phyloP scores from a whole-genome alignment of 2,329 filamentous ascomycete genomes.

The Emergomyces pasteurianus region DNA sequence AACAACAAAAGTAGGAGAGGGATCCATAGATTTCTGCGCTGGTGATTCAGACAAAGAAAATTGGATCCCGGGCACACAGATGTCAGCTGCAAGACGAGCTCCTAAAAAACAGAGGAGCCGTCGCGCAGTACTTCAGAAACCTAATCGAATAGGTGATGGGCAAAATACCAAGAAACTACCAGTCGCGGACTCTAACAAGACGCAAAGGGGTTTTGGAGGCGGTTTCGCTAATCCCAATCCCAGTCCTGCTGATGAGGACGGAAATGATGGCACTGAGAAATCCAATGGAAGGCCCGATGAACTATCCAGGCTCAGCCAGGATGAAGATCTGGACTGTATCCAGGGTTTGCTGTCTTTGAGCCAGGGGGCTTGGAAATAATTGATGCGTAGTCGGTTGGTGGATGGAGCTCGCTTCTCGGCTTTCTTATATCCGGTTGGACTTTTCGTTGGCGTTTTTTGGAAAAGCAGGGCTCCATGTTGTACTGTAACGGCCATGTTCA shows the following conservation, averaged over 20 bases:
- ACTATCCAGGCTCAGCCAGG: conserved; percentile 61
- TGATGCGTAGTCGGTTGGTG: not conserved
- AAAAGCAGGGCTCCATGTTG: not conserved
- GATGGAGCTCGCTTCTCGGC: not conserved
- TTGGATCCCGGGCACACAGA: conserved; percentile 47
- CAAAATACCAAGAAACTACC: conserved; percentile 11
- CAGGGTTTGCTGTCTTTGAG: conserved; percentile 80
- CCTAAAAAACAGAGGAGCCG: conserved; percentile 14
- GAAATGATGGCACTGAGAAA: conserved; percentile 20
- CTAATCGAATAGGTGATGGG: conserved; percentile 18
- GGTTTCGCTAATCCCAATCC: conserved; percentile 14
- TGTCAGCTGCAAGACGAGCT: conserved; percentile 26
- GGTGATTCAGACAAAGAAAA: conserved; percentile 94
- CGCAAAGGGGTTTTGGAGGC: conserved; percentile 16
- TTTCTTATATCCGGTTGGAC: not conserved
- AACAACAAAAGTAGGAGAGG: conserved; percentile 16
- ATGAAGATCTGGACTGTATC: conserved; percentile 75
- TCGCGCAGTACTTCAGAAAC: conserved; percentile 36
- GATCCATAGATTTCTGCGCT: conserved; percentile 28
- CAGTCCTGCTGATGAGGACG: conserved; percentile 18
- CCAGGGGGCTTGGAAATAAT: conserved; percentile 74
- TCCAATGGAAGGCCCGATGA: conserved; percentile 37
- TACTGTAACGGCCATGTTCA: not conserved
- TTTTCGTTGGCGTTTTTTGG: not conserved
- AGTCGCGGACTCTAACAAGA: conserved; percentile 13